Evolutionary conservation across 2,329 filamentous ascomycete genomes (phyloP).

Genomic region (Talaromyces sp.): DNA sequence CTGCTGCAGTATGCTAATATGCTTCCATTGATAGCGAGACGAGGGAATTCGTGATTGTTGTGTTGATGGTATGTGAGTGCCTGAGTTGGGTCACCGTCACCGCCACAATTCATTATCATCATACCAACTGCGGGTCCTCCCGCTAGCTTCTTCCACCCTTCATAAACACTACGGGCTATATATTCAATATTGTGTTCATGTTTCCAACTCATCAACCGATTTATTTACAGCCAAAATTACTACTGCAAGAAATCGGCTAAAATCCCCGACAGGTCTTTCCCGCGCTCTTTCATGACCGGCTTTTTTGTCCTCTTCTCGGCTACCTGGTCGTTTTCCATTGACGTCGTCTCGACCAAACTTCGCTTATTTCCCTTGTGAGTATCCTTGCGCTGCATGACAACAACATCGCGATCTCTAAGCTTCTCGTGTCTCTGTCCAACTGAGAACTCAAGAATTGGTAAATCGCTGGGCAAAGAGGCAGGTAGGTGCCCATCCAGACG

Average conservation of each 20-base stretch:
- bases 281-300: slow-evolving; percentile 27
- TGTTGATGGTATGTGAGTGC: slow-evolving; percentile 1
- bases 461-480: slow-evolving; percentile 12
- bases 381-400: slow-evolving; percentile 11
- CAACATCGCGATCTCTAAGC: slow-evolving; percentile 4
- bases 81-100: slow-evolving; percentile 8
- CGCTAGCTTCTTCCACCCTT: slow-evolving; percentile 10
- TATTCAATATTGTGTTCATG: background rate
- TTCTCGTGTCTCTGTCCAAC: slow-evolving; percentile 20
- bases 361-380: slow-evolving; percentile 8
- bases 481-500: background rate
- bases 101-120: background rate
- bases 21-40: background rate
- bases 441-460: slow-evolving; percentile 27
- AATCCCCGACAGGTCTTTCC: slow-evolving; percentile 28
- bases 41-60: background rate
- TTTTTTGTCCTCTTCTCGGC: slow-evolving; percentile 15
- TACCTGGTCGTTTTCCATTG: background rate
- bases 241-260: slow-evolving; percentile 30
- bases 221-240: background rate
- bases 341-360: slow-evolving; percentile 1
- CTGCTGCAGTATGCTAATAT: background rate
- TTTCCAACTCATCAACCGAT: background rate
- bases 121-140: slow-evolving; percentile 4
- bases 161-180: background rate